Evolutionary conservation across 2,329 filamentous ascomycete species (phyloP).

Genomic region (Scytalidium lignicola): DNA sequence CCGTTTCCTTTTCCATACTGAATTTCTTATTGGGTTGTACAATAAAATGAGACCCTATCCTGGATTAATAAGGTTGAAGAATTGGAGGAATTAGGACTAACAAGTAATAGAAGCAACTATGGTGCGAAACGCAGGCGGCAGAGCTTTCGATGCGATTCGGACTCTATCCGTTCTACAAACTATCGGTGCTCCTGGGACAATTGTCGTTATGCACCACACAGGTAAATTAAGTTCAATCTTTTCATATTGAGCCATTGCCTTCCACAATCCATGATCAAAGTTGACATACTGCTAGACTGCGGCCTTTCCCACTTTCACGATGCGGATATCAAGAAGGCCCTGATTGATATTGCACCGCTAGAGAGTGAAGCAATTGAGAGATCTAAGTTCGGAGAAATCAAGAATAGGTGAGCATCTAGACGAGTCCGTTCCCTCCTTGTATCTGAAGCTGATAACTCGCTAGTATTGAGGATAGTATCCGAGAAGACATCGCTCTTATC

Average conservation of each 20-base stretch:
- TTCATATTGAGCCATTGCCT: no score
- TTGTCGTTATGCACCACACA: constrained; percentile 19
- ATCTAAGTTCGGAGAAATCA: constrained; percentile 16
- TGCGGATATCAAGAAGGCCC: constrained; percentile 9
- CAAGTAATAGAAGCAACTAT: constrained; percentile 19
- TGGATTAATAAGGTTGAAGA: no score
- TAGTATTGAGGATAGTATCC: constrained; percentile 15
- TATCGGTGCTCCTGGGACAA: constrained; percentile 12
- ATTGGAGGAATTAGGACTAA: no score
- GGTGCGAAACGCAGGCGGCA: constrained; percentile 17
- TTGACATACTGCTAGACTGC: constrained; percentile 10
- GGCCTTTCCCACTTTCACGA: constrained; percentile 18
- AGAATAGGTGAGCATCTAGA: not conserved
- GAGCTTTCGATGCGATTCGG: constrained; percentile 16
- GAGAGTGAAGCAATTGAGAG: constrained; percentile 9
- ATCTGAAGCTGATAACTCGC: not conserved
- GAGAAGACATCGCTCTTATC: constrained; percentile 14
- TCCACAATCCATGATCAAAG: not conserved
- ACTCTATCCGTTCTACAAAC: constrained; percentile 15
- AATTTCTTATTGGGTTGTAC: no score
- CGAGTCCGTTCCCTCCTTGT: not conserved
- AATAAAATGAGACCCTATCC: no score
- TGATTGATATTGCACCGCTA: constrained; percentile 11
- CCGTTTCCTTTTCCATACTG: no score
- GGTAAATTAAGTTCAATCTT: constrained; percentile 10